Evolutionary conservation across 2,329 filamentous ascomycete species (phyloP), one percentile per base, ranked within the genome.

Genomic region (Hypomyces perniciosus): DNA sequence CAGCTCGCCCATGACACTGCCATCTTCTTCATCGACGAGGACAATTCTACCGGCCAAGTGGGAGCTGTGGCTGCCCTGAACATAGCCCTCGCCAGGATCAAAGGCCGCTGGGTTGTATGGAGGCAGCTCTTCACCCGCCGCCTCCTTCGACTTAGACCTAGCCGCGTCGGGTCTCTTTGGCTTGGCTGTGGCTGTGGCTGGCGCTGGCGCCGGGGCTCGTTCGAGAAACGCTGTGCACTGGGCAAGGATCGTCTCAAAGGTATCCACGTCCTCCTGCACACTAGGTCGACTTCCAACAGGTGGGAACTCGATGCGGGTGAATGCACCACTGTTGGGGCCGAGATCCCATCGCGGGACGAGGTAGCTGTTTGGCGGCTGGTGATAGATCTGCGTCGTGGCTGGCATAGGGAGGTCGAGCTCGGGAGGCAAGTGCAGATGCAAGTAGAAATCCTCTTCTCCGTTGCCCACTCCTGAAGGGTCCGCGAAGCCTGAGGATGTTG

Each of bases 171-270:
- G 60, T 42, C 48, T 59, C 54, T 59, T 60, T 29, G 64, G 29
- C 39, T 68, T 72, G 8, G 80, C 84, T 6, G 42, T 72, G 8
- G 80, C 84, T 6, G 42, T 28, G 26, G 45, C n/a, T 7, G 45
- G 45, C 8, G 49, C 44, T 4, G 52, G 52, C 12, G 88, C 83
- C 38, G 84, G 76, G 8, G 88, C 85, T 41, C 90, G 83, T 68
- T 97, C 92, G 4, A 96, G 80, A 67, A 99, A 97, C 2, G 92
- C 89, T 2, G 92, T 97, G 69, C 92, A 97, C 71, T 97, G 90
- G n/a, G 92, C 92, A 46, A 97, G 78, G 57, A 97, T 97, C 3
- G 92, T 96, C 74, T 97, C 92, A 63, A 96, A 97, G 1, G 92
- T 97, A 65, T 96, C 90, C 39, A 95, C 78, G 66, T 96, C 92